Percentiles rank a stretch among this genome's conserved stretches.
Evolutionary conservation across 1,284 basidiomycete species (phyloP).

Genomic region (Paramarasmius palmivorus): DNA sequence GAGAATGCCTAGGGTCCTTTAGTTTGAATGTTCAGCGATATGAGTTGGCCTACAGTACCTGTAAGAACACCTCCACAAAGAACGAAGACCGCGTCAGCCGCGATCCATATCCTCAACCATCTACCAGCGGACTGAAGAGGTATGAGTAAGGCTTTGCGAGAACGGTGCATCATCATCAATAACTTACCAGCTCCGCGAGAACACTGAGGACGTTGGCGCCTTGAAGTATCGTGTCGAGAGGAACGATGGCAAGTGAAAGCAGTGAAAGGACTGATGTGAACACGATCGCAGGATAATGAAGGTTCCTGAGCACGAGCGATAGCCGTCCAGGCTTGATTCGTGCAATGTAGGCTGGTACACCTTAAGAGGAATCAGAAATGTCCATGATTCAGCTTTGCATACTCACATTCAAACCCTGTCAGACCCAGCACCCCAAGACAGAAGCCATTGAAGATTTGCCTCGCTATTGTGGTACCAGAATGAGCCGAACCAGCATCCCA

Average conservation of each 20-base stretch:
- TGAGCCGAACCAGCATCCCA: slow-evolving; percentile 44
- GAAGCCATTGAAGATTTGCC: slow-evolving; percentile 60
- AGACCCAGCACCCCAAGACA: slow-evolving; percentile 70
- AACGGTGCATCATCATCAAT: no score
- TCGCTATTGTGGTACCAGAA: slow-evolving; percentile 32
- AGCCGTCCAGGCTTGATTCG: slow-evolving; percentile 55
- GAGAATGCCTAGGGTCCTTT: slow-evolving; percentile 44
- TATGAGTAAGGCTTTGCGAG: slow-evolving; percentile 8
- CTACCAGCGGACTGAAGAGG: slow-evolving; percentile 45
- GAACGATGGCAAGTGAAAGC: slow-evolving; percentile 58
- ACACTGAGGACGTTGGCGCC: slow-evolving; percentile 62
- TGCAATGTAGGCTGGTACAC: slow-evolving; percentile 63
- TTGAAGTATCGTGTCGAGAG: slow-evolving; percentile 44
- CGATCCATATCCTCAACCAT: slow-evolving; percentile 63
- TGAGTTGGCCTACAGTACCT: slow-evolving; percentile 33
- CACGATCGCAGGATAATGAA: slow-evolving; percentile 59
- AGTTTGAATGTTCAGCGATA: neutral
- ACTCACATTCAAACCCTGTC: slow-evolving; percentile 67
- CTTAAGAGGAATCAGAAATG: slow-evolving; percentile 30
- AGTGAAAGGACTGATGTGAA: slow-evolving; percentile 57
- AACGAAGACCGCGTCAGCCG: slow-evolving; percentile 64
- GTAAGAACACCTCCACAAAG: slow-evolving; percentile 71
- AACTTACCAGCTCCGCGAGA: slow-evolving; percentile 53
- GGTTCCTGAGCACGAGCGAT: slow-evolving; percentile 59
- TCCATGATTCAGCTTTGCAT: neutral